A percentile compares a stretch with the other conserved stretches of the same genome.
These are phyloP conservation scores for Penicillium sp. DNA, from an alignment of 2,329 filamentous ascomycete species.

Conservation along the genomic window DNA sequence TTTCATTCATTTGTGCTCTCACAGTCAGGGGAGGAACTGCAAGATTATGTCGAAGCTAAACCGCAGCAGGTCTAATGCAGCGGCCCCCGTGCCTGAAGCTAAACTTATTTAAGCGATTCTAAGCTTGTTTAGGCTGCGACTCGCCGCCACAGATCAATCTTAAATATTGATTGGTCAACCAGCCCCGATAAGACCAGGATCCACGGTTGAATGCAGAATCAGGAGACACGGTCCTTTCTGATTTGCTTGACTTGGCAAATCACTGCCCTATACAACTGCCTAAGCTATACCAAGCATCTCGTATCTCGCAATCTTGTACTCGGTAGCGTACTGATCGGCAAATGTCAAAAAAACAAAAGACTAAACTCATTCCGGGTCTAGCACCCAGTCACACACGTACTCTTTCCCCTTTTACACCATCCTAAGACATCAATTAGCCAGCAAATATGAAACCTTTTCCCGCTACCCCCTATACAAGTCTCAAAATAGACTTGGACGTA, in stretches of 20 bases:
- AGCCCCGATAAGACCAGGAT: constrained; percentile 1
- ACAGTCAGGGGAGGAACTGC: constrained; percentile 18
- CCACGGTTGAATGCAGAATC: constrained; percentile 3
- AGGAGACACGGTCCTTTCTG: background rate
- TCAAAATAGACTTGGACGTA: too few relatives aligned
- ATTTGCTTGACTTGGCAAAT: too few relatives aligned
- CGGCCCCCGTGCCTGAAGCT: constrained; percentile 18
- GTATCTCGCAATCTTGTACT: background rate
- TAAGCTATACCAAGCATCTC: background rate
- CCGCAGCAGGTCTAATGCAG: background rate
- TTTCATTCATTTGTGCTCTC: background rate
- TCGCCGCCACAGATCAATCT: background rate
- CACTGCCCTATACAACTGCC: background rate
- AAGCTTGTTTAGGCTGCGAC: background rate
- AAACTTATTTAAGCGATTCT: background rate
- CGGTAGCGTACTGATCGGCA: background rate
- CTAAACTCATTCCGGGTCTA: background rate
- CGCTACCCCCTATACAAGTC: background rate
- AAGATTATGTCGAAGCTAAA: background rate
- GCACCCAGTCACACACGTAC: too few relatives aligned
- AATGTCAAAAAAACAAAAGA: background rate
- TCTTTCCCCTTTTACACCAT: background rate
- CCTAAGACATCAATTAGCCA: background rate
- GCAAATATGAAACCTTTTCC: background rate
- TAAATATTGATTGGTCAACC: background rate